Base-by-base conservation (phyloP, 192 early-diverging fungal genomes). In the Geranomyces michiganensis region DNA sequence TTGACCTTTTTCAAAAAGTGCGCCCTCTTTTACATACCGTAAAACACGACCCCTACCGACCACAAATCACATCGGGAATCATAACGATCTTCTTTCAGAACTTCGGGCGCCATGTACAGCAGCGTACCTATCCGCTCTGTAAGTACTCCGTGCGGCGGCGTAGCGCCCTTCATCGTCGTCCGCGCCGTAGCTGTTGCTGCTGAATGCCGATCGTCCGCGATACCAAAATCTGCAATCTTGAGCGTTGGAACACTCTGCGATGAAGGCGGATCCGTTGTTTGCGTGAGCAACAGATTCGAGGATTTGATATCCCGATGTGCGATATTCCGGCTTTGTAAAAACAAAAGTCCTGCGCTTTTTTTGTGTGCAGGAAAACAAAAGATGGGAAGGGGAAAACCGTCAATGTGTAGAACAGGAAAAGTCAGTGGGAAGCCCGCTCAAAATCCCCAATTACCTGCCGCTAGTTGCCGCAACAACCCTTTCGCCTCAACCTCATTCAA, bases 151-250 rank as follows among this genome's bases (percentile, higher is more conserved):
- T 47, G 10, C 46, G 46, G 19, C 24, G 15, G 7, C n/a, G n/a
- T 17, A 7, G 4, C 21, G 19, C 19, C 24, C n/a, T 30, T 12
- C 41, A 19, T 3, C 8, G 15, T 10, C 41, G 32, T 63, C 30
- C 17, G 15, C 59, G 19, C 30, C 5, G 5, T 59, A 4, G 19
- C 29, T 15, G 22, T 4, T 14, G 46, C 46, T 14, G 46, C 19
- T 47, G 51, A 3, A 5, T 73, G 33, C 70, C 31, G 45, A 30
- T 59, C 21, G 26, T 70, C 65, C 6, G 72, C 72, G 31, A 74
- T 70, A 13, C 68, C 74, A 72, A 75, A 75, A 60, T 75, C 74
- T 21, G 58, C 74, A 30, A 75, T 75, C 53, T 71, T 70, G 29
- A 75, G 68, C 15, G 59, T 32, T 14, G 65, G 48, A n/a, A 30